These are phyloP conservation scores for Closterium sp. DNA, from an alignment of 139 green algal species.

Conservation along the genomic window DNA sequence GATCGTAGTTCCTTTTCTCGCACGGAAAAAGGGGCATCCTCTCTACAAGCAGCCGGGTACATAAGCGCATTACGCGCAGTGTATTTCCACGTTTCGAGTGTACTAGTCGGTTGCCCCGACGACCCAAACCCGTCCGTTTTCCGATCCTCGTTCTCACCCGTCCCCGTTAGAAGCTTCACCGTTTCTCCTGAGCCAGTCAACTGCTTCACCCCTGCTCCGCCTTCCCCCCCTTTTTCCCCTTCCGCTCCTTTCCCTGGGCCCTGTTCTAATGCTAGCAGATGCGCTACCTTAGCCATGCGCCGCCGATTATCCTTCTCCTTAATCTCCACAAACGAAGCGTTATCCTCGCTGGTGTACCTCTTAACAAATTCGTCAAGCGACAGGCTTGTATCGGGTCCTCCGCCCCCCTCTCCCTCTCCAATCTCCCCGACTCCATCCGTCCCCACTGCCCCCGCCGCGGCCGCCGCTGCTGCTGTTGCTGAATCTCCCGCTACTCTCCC, in stretches of 20 bases:
- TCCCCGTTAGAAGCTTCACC: neutral
- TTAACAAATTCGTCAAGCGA: constrained; percentile 51
- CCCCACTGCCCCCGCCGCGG: neutral
- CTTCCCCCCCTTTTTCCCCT: neutral
- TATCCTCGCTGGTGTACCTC: constrained; percentile 53
- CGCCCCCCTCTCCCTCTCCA: constrained; percentile 3
- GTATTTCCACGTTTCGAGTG: constrained; percentile 37
- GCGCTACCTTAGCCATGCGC: constrained; percentile 10
- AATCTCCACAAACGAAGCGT: constrained; percentile 47
- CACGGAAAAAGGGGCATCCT: constrained; percentile 31
- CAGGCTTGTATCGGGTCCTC: constrained; percentile 13
- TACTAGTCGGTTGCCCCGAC: constrained; percentile 25
- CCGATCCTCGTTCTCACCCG: neutral
- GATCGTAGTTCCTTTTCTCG: constrained; percentile 22
- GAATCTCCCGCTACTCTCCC: neutral
- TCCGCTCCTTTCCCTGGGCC: neutral
- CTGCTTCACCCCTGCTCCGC: neutral
- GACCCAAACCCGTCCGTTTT: constrained; percentile 48
- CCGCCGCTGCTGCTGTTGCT: neutral
- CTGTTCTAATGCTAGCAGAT: constrained; percentile 15
- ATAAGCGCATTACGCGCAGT: constrained; percentile 35
- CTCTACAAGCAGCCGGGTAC: constrained; percentile 30
- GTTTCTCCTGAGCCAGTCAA: neutral
- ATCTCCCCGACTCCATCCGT: constrained; percentile 3
- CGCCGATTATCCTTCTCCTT: constrained; percentile 31